These are phyloP conservation scores for Diaporthe vexans DNA, from an alignment of 2,329 filamentous ascomycete species.

Conservation along the genomic window DNA sequence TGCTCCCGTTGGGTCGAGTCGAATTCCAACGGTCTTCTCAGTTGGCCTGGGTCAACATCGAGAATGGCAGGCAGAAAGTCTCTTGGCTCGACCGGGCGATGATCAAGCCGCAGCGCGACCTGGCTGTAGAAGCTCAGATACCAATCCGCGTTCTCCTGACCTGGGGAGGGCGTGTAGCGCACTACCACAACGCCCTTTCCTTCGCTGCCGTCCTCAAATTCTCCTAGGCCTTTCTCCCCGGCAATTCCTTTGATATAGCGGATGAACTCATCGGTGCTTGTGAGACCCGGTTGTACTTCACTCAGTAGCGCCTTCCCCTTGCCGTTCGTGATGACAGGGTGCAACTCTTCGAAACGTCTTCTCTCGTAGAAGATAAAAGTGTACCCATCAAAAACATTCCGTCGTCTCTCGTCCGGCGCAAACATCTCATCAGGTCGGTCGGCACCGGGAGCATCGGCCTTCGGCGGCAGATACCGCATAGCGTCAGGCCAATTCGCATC, in stretches of 20 bases:
- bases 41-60: constrained; percentile 78
- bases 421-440: constrained; percentile 78
- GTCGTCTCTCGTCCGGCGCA: constrained; percentile 75
- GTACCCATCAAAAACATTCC: constrained; percentile 85
- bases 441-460: constrained; percentile 78
- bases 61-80: constrained; percentile 94
- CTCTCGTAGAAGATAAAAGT: constrained; percentile 89
- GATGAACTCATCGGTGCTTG: constrained; percentile 81
- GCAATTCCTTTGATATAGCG: constrained; percentile 81
- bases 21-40: constrained; percentile 77
- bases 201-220: constrained; percentile 73
- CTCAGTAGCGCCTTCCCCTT: constrained; percentile 85
- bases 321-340: constrained; percentile 81
- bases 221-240: constrained; percentile 78
- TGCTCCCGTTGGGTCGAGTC: constrained; percentile 52
- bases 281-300: constrained; percentile 72
- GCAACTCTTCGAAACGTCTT: constrained; percentile 81
- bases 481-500: constrained; percentile 83
- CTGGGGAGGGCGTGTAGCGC: constrained; percentile 73
- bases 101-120: constrained; percentile 80
- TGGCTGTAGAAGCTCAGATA: constrained; percentile 76
- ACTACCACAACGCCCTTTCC: constrained; percentile 85
- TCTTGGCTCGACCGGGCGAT: constrained; percentile 87
- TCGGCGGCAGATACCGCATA: constrained; percentile 78
- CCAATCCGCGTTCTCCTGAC: constrained; percentile 71